These are phyloP conservation scores for Saturnispora sanitii DNA, from an alignment of 805 yeast species.

Conservation along the genomic window DNA sequence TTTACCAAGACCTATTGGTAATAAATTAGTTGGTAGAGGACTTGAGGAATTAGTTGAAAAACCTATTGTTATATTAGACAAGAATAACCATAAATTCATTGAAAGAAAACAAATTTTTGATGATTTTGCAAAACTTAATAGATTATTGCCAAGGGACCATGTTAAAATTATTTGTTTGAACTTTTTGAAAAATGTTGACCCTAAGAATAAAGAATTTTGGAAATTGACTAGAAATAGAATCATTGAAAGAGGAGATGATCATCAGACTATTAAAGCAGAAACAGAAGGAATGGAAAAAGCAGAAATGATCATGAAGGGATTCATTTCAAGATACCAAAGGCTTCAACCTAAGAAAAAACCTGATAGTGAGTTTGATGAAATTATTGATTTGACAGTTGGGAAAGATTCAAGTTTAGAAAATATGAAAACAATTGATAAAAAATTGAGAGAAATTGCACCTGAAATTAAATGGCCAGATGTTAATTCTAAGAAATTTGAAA, in stretches of 20 bases:
- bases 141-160: slow-evolving; percentile 34
- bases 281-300: slow-evolving; percentile 41
- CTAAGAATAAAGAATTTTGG: slow-evolving; percentile 30
- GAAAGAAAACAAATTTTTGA: slow-evolving; percentile 63
- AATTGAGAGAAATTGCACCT: slow-evolving; percentile 34
- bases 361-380: slow-evolving; percentile 55
- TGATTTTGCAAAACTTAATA: slow-evolving; percentile 36
- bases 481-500: slow-evolving; percentile 30
- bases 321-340: slow-evolving; percentile 59
- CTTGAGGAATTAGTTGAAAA: slow-evolving; percentile 31
- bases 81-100: slow-evolving; percentile 66
- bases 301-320: slow-evolving; percentile 60
- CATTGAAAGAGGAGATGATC: slow-evolving; percentile 68
- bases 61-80: slow-evolving; percentile 60
- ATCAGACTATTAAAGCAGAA: slow-evolving; percentile 62
- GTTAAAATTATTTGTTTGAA: slow-evolving; percentile 59
- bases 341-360: slow-evolving; percentile 40
- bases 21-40: slow-evolving; percentile 39
- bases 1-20: slow-evolving; percentile 38
- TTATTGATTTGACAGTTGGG: slow-evolving; percentile 47
- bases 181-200: slow-evolving; percentile 35
- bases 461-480: slow-evolving; percentile 33
- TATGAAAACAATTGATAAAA: slow-evolving; percentile 32
- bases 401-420: slow-evolving; percentile 41
- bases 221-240: slow-evolving; percentile 52